Percentiles rank a stretch among this genome's conserved stretches.
phyloP scores from a whole-genome alignment of 768 basidiomycete species.

The Tricholoma furcatifolium region DNA sequence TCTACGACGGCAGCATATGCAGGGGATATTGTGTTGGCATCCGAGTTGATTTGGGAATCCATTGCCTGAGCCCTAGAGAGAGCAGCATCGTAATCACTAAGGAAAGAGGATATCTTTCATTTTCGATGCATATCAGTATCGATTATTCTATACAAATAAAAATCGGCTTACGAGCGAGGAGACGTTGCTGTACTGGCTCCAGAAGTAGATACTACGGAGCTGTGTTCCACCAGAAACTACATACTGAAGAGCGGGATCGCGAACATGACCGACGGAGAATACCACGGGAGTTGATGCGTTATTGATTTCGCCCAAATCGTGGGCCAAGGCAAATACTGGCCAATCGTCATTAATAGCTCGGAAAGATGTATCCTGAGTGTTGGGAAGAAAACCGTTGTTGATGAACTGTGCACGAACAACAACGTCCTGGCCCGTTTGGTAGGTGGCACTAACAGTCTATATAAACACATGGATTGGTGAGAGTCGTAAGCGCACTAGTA shows the following conservation, averaged over 20 bases:
- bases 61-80: slow-evolving; percentile 42
- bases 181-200: slow-evolving; percentile 38
- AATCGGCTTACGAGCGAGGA: slow-evolving; percentile 32
- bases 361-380: slow-evolving; percentile 56
- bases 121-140: background rate
- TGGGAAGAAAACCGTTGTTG: slow-evolving; percentile 49
- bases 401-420: slow-evolving; percentile 61
- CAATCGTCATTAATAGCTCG: slow-evolving; percentile 56
- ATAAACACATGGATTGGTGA: background rate
- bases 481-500: background rate
- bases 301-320: slow-evolving; percentile 51
- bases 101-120: slow-evolving; percentile 35
- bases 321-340: slow-evolving; percentile 64
- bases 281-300: slow-evolving; percentile 34
- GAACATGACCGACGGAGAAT: slow-evolving; percentile 46
- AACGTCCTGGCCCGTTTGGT: slow-evolving; percentile 55
- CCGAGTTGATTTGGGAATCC: slow-evolving; percentile 43
- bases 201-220: slow-evolving; percentile 42
- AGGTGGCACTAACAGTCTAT: slow-evolving; percentile 50
- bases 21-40: slow-evolving; percentile 45
- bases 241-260: slow-evolving; percentile 49
- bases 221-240: slow-evolving; percentile 40
- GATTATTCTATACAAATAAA: background rate
- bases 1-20: slow-evolving; percentile 51
- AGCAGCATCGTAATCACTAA: slow-evolving; percentile 45